Evolutionary conservation across 2,329 filamentous ascomycete genomes (phyloP), one percentile per base, ranked within the genome.

Genomic region (Calonectria pseudoturangicola): DNA sequence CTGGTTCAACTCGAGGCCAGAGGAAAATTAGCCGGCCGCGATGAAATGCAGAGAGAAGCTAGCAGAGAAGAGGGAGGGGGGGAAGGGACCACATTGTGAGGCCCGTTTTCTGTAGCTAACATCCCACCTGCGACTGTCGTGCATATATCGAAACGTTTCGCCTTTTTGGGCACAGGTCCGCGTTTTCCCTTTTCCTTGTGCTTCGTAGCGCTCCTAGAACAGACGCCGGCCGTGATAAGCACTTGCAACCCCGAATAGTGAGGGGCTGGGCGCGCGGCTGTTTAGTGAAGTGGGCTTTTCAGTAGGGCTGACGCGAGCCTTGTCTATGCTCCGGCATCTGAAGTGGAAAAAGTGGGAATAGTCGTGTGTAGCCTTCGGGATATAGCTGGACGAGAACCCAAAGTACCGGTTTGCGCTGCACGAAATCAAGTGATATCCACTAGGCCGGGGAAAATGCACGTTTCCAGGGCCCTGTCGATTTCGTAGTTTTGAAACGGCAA

Each of bases 251-350:
- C 33, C 12, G 12, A 13, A 39, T 25, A 15, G 51, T 50, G 30
- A 39, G 25, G 41, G 30, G 27, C n/a, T 68, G 66, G 39, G 36
- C 27, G 50, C 41, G 43, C 43, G 60, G 62, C 51, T 70, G 69
- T 66, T 65, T 54, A 41, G 63, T 48, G 45, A 64, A 62, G 60
- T 48, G 41, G 60, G 64, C 54, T 48, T 74, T 66, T 62, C 51
- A 72, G 77, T 78, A 79, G 75, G 74, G 76, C 77, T 79, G 77
- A 79, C 77, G 76, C 78, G 72, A 79, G 77, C 72, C 76, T 75
- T 62, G 72, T 39, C 25, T 50, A 6, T 27, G 45, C 39, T 48
- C 36, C 30, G 63, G 48, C 45, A 51, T 21, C 30, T 51, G 30
- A 43, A n/a, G 30, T 15, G 45, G 50, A 21, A 47, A 73, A 69